Evolutionary conservation across 106 monocot species (phyloP), one percentile per base, ranked within the genome.

Genomic region (Posidonia australis): DNA sequence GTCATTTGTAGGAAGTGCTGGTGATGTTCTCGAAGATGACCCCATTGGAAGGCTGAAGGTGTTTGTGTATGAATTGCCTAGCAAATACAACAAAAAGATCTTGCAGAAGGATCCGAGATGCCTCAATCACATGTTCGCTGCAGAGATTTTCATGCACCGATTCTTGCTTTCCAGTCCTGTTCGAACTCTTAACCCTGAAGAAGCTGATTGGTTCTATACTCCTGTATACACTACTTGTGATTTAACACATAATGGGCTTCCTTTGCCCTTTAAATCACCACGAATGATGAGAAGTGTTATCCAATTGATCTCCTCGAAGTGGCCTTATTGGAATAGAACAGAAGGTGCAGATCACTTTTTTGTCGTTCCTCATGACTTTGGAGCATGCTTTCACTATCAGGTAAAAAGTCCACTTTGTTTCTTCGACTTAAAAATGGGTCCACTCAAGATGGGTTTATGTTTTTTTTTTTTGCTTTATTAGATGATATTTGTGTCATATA

Each of bases 1-100:
- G n/a, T 44, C 21, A 31, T 11, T 46, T 62, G n/a, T 45, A 86
- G 86, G 86, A 29, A 86, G 82, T 71, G 86, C 86, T 55, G 86
- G 86, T 48, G 86, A 86, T 72, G 86, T 86, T 43, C 63, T 86
- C 5, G 90, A 90, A 63, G 90, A 90, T 62, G 76, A 90, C 29
- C 90, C 90, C 41, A 78, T 86, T 67, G 90, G 90, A 45, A 78
- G 78, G 70, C 56, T 90, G 48, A 90, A 90, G 60, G 90, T 90
- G 32, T 90, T 86, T 64, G 90, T 90, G 9, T 90, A 90, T 67
- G 83, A 86, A 44, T 71, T 90, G 12, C 90, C 90, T 21, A 83
- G 80, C 63, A 90, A 90, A 71, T 90, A 90, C 68, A 90, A 90
- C 77, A 90, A 90, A 65, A 90, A 83, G 70, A 77, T 90, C n/a